Evolutionary conservation across 1,284 basidiomycete genomes (phyloP).

Genomic region (Meripilus lineatus): DNA sequence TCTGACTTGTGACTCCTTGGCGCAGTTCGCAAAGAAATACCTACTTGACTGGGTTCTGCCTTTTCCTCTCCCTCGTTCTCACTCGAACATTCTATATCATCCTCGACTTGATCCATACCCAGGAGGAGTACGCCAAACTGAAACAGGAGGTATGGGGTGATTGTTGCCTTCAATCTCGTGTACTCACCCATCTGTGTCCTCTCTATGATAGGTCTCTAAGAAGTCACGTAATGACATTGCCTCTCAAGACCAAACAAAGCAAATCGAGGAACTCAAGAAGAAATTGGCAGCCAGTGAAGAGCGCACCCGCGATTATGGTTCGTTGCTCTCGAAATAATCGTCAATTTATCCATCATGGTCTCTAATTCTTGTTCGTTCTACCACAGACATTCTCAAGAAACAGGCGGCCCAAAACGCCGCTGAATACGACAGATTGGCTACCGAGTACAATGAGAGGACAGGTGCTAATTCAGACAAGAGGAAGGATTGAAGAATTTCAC

Average conservation of each 20-base stretch:
- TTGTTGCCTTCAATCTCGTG: neutral
- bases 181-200: neutral
- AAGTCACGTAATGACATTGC: conserved; percentile 15
- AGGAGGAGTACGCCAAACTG: conserved; percentile 82
- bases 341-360: neutral
- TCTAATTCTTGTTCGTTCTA: neutral
- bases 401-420: conserved; percentile 72
- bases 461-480: conserved; percentile 50
- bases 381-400: conserved; percentile 73
- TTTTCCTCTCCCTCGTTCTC: conserved; percentile 92
- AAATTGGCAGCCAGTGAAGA: conserved; percentile 41
- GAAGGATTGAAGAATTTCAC: conserved; percentile 27
- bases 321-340: conserved; percentile 24
- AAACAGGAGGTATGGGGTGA: conserved; percentile 56
- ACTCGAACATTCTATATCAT: conserved; percentile 91
- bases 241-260: conserved; percentile 47
- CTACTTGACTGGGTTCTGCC: conserved; percentile 89
- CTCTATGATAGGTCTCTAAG: conserved; percentile 21
- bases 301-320: conserved; percentile 69
- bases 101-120: conserved; percentile 85
- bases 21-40: conserved; percentile 75
- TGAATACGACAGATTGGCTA: conserved; percentile 80
- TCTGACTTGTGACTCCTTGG: neutral
- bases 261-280: conserved; percentile 65
- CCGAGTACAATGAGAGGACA: conserved; percentile 68